Base-by-base conservation (phyloP, 371 early-diverging fungal species). In the Syncephalastrum monosporum region DNA sequence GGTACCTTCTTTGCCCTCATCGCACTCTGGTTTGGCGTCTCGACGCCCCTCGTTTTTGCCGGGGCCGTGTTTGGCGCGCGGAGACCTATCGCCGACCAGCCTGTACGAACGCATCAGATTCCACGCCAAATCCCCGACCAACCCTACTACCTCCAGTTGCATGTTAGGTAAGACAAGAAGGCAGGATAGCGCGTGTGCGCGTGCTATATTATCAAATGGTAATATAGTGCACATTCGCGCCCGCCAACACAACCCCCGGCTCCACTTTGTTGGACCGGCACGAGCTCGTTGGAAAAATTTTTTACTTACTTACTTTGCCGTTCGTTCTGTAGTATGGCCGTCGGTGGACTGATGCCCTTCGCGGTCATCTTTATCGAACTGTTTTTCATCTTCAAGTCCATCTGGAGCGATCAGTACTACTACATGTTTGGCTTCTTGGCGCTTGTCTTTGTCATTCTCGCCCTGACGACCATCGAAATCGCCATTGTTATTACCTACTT, bases 81-180 rank as follows among this genome's bases (percentile, higher is more conserved):
- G 41, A 77, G 82, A 33, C 77, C 73, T 8, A 63, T 65, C n/a
- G 83, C 90, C 53, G 86, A 89, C 55, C 82, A 88, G 58, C 94
- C 95, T 1, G 91, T 92, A 27, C 84, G 86, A 10, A 91, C 94
- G 10, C 93, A 94, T 75, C 94, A 94, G 77, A 95, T 94, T 55
- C 96, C 96, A n/a, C 83, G 96, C 19, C 95, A 94, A 72, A 89
- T 95, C 54, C 96, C 96, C 4, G 89, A 90, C 29, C 89, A 92
- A 73, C 82, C 88, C 14, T 81, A 83, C 60, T 93, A 91, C 65
- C 76, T 95, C 21, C 80, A 81, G 17, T 74, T 81, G 12, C 56
- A 68, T 21, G 63, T 65, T 42, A 69, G 69, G 80, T 79, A 72
- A 64, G 71, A 13, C 24, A 51, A 51, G 19, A 48, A 23, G 27